A percentile compares a stretch with the other conserved stretches of the same genome.
phyloP scores from a whole-genome alignment of 208 protist genomes.

The Trypanosoma brucei region DNA sequence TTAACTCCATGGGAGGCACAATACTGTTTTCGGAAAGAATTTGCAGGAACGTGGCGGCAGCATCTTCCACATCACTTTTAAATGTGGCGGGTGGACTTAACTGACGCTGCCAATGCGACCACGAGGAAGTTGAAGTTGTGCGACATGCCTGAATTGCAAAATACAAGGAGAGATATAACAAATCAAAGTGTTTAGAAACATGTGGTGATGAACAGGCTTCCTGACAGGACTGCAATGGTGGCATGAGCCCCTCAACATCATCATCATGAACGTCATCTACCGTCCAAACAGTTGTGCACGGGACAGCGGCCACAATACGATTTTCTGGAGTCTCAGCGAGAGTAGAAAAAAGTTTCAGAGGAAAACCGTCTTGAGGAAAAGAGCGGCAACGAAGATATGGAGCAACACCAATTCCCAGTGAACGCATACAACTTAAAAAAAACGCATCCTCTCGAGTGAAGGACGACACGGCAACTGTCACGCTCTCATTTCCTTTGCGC shows the following conservation, averaged over 20 bases:
- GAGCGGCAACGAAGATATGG: conserved; percentile 1
- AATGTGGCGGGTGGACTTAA: neutral
- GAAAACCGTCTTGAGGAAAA: neutral
- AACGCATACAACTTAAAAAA: too few relatives aligned
- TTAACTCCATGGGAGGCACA: conserved; percentile 6
- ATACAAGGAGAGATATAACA: conserved; percentile 14
- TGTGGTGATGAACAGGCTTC: neutral
- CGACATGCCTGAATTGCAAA: conserved; percentile 14
- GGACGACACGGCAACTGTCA: too few relatives aligned
- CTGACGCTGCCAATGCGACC: conserved; percentile 14
- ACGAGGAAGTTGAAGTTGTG: neutral
- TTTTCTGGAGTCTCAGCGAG: neutral
- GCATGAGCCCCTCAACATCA: conserved; percentile 21
- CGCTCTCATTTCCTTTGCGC: too few relatives aligned
- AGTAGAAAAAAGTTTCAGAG: neutral
- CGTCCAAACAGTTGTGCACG: conserved; percentile 17
- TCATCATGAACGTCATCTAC: conserved; percentile 10
- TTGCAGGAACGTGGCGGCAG: conserved; percentile 1
- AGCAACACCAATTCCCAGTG: conserved; percentile 5
- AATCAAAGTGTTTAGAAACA: neutral
- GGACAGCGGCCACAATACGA: conserved; percentile 6
- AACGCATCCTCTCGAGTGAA: too few relatives aligned
- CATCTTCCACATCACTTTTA: neutral
- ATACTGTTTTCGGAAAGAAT: conserved; percentile 9
- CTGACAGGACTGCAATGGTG: conserved; percentile 10